These are phyloP conservation scores for Fagus sylvatica DNA, from an alignment of 306 rosid genomes.

Conservation along the genomic window DNA sequence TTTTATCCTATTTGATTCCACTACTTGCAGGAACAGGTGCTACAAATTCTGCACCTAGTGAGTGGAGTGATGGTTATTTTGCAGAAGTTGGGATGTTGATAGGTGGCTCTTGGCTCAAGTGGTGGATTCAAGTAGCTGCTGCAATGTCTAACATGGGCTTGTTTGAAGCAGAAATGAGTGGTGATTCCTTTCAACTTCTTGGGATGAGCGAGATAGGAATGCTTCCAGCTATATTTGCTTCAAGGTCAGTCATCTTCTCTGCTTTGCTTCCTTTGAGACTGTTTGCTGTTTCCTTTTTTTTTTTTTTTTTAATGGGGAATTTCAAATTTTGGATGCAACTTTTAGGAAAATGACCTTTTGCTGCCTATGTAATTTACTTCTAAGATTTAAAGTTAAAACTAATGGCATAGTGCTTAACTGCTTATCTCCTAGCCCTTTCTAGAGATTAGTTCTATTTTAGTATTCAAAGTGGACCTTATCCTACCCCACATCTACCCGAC, in stretches of 20 bases:
- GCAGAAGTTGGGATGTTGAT: constrained; percentile 75
- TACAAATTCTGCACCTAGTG: constrained; percentile 45
- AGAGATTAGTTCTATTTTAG: neutral
- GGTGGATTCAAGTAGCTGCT: constrained; percentile 89
- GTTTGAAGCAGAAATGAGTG: constrained; percentile 92
- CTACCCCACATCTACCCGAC: neutral
- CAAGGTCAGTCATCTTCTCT: constrained; percentile 51
- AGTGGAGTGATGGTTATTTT: constrained; percentile 91
- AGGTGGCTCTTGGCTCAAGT: constrained; percentile 91
- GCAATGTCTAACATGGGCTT: constrained; percentile 89
- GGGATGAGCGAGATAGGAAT: constrained; percentile 97
- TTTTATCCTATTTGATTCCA: constrained; percentile 79
- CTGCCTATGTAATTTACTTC: neutral
- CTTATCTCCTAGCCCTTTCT: neutral
- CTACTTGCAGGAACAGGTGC: constrained; percentile 93
- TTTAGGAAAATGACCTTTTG: neutral
- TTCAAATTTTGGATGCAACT: neutral
- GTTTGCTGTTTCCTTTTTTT: neutral
- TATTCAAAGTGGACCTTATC: neutral
- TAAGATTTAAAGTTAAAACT: neutral
- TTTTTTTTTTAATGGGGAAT: neutral
- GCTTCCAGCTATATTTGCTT: constrained; percentile 81
- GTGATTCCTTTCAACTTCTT: constrained; percentile 85
- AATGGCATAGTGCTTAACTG: neutral
- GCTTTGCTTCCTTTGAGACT: constrained; percentile 1